Evolutionary conservation across 441 rosid species (phyloP), one percentile per base, ranked within the genome.

Genomic region (Iberis amara): DNA sequence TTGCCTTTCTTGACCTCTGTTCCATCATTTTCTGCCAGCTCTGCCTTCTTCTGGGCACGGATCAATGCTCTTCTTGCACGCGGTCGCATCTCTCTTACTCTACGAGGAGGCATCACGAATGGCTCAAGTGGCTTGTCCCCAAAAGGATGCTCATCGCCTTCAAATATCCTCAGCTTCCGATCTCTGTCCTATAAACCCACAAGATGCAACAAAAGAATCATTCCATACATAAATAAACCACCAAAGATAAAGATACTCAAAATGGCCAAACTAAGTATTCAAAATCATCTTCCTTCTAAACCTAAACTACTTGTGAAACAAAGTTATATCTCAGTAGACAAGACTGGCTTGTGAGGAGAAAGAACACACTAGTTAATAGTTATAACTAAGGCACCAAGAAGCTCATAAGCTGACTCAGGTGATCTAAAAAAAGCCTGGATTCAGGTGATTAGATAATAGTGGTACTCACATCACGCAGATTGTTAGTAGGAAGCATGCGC

Each of bases 401-500:
- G 12, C 39, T 26, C 14, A 26, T 24, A 38, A 9, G 7, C 35
- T 11, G 6, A 31, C 4, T 12, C 40, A 36, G 11, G 32, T 9
- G 13, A 43, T 32, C 60, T 21, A 43, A 44, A 8, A 18, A 6
- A 7, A 31, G 10, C 35, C 8, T 6, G 36, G 26, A 33, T 6
- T 39, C 7, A 42, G 31, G 30, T 11, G 37, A 59, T 0, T 8
- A 43, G 11, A 36, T 3, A 7, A 45, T 4, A 41, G 35, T 8
- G 21, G 46, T 43, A 60, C 96, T 74, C 57, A 87, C 97, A 77
- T 90, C 89, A 54, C 99, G 94, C 65, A 94, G 62, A 72, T 87
- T 94, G 76, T 94, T 94, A 66, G 85, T 81, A 6, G 97, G 99
- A 66, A 92, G 96, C 99, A 89, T 94, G 41, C 96, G 97, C 26